phyloP scores from a whole-genome alignment of 2,329 filamentous ascomycete genomes.

The Aspergillus fumigatiaffinis region DNA sequence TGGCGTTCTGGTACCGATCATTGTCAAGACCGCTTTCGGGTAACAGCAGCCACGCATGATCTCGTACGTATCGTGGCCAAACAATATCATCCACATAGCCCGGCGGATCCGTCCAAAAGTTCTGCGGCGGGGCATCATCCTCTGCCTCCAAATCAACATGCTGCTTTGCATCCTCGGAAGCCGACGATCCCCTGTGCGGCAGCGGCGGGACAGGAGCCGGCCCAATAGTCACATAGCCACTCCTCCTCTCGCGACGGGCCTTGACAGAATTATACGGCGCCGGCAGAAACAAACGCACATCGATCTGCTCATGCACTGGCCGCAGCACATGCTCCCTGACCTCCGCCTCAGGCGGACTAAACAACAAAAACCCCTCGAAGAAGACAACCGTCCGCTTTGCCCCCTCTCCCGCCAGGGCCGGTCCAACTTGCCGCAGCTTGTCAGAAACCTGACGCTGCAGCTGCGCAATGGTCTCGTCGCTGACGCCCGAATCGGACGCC shows the following conservation, averaged over 20 bases:
- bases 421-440: conserved; percentile 9
- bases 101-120: conserved; percentile 92
- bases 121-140: conserved; percentile 50
- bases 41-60: conserved; percentile 78
- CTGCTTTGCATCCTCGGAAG: not conserved
- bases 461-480: conserved; percentile 19
- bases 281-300: conserved; percentile 74
- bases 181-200: conserved; percentile 1
- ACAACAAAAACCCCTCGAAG: conserved; percentile 86
- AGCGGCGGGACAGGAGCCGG: conserved; percentile 27
- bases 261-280: conserved; percentile 56
- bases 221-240: conserved; percentile 47
- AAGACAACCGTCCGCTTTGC: conserved; percentile 56
- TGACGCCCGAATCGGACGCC: conserved; percentile 42
- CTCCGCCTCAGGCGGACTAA: conserved; percentile 45
- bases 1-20: not conserved
- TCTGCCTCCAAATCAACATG: conserved; percentile 27
- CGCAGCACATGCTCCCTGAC: conserved; percentile 24
- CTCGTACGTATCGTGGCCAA: conserved; percentile 86
- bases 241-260: conserved; percentile 37
- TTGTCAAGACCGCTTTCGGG: conserved; percentile 50
- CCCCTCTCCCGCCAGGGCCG: not conserved
- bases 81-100: conserved; percentile 93
- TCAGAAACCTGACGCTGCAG: conserved; percentile 23
- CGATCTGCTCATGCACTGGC: conserved; percentile 46